A percentile compares a stretch with the other conserved stretches of the same genome.
Evolutionary conservation across 768 basidiomycete species (phyloP).

Genomic region (Phylloporus arenicola): DNA sequence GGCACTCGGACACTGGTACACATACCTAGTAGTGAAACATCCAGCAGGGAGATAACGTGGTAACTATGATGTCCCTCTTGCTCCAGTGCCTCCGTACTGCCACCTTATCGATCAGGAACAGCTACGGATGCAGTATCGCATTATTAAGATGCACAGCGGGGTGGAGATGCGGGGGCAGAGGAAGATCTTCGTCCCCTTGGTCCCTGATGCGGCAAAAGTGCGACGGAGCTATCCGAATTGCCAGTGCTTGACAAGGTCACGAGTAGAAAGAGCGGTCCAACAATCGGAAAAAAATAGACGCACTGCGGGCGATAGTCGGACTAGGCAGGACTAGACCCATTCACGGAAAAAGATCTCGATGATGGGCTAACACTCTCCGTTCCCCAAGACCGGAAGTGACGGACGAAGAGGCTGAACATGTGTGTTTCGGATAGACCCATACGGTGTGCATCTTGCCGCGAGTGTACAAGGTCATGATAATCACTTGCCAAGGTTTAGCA

Average conservation of each 20-base stretch:
- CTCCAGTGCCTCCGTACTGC: not conserved
- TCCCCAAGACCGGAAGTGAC: not conserved
- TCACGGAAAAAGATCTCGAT: not conserved
- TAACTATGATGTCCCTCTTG: not conserved
- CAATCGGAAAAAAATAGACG: not conserved
- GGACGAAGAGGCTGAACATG: too few relatives aligned
- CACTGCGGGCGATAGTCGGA: not conserved
- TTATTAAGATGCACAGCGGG: not conserved
- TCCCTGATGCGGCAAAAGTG: not conserved
- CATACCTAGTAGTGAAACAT: not conserved
- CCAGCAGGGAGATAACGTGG: not conserved
- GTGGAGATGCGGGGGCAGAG: slow-evolving; percentile 1
- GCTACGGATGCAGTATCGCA: not conserved
- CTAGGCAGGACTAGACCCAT: not conserved
- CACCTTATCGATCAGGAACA: not conserved
- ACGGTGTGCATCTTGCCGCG: not conserved
- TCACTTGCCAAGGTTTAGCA: not conserved
- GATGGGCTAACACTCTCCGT: not conserved
- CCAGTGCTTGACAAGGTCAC: not conserved
- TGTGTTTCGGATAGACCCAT: too few relatives aligned
- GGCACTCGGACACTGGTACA: not conserved
- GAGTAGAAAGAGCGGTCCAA: not conserved
- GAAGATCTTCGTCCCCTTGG: not conserved
- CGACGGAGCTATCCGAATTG: not conserved
- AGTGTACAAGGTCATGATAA: not conserved